A percentile compares a stretch with the other conserved stretches of the same genome.
phyloP scores from a whole-genome alignment of 352 stramenopile genomes.

The Ophiocytium majus region DNA sequence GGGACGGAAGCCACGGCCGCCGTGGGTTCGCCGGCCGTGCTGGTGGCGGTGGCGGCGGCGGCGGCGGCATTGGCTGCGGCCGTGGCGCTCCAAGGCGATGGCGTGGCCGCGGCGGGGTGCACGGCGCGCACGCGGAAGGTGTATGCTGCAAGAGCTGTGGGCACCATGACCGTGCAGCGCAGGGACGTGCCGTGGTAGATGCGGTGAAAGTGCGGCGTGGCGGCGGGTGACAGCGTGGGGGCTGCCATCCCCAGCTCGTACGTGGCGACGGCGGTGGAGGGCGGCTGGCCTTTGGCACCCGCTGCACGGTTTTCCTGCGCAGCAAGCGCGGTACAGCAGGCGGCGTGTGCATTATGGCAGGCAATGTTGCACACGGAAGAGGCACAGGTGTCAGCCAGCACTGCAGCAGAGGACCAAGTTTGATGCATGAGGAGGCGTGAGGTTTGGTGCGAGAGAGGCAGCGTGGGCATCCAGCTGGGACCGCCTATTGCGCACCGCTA shows the following conservation, averaged over 20 bases:
- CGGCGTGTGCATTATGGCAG: too few relatives aligned
- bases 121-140: constrained; percentile 49
- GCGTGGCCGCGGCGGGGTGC: constrained; percentile 28
- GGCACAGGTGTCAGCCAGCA: too few relatives aligned
- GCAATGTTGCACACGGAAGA: too few relatives aligned
- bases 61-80: neutral
- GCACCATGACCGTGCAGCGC: constrained; percentile 50
- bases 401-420: too few relatives aligned
- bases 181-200: constrained; percentile 49
- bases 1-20: constrained; percentile 37
- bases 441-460: too few relatives aligned
- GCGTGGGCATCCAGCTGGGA: too few relatives aligned
- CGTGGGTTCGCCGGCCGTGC: neutral
- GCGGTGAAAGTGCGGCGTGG: constrained; percentile 28
- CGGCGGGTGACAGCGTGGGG: constrained; percentile 11
- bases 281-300: too few relatives aligned
- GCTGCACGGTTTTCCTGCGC: too few relatives aligned
- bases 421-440: too few relatives aligned
- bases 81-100: constrained; percentile 33
- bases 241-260: constrained; percentile 57
- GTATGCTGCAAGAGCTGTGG: constrained; percentile 49
- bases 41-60: neutral
- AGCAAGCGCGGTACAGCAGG: too few relatives aligned
- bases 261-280: neutral
- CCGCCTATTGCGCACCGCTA: too few relatives aligned